A percentile compares a stretch with the other conserved stretches of the same genome.
Evolutionary conservation across 768 basidiomycete genomes (phyloP).

Genomic region (Leccinum uliginosum): DNA sequence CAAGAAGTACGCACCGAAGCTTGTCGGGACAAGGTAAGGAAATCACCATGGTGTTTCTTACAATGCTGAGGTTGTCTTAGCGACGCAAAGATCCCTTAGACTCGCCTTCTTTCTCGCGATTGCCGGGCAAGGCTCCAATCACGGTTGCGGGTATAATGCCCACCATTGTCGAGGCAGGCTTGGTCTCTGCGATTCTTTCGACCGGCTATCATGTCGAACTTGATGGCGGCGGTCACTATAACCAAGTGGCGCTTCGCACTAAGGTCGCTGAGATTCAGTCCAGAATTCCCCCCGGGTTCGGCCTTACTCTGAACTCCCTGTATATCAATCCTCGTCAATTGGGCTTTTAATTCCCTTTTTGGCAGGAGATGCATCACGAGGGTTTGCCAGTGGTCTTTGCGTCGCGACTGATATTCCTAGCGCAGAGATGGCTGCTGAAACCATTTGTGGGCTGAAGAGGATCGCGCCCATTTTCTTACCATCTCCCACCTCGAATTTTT

Average conservation of each 20-base stretch:
- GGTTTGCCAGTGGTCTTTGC: constrained; percentile 97
- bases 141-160: constrained; percentile 99
- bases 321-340: constrained; percentile 99
- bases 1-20: constrained; percentile 77
- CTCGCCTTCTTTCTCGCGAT: constrained; percentile 85
- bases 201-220: constrained; percentile 97
- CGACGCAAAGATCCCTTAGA: constrained; percentile 89
- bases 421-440: constrained; percentile 96
- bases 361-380: constrained; percentile 96
- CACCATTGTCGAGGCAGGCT: constrained; percentile 91
- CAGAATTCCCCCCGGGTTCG: constrained; percentile 81
- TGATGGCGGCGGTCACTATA: constrained; percentile 98
- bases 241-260: constrained; percentile 76
- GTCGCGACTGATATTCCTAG: constrained; percentile 96
- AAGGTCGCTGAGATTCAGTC: constrained; percentile 90
- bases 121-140: constrained; percentile 94
- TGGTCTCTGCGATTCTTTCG: constrained; percentile 87
- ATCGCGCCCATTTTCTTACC: constrained; percentile 92
- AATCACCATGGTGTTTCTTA: background rate
- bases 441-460: constrained; percentile 91
- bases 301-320: constrained; percentile 88
- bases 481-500: constrained; percentile 93
- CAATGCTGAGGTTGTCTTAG: constrained; percentile 34
- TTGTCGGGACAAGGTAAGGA: constrained; percentile 82
- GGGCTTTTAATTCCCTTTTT: constrained; percentile 93